Evolutionary conservation across 1,139 yeast genomes (phyloP).

Genomic region (Scheffersomyces insectosa): DNA sequence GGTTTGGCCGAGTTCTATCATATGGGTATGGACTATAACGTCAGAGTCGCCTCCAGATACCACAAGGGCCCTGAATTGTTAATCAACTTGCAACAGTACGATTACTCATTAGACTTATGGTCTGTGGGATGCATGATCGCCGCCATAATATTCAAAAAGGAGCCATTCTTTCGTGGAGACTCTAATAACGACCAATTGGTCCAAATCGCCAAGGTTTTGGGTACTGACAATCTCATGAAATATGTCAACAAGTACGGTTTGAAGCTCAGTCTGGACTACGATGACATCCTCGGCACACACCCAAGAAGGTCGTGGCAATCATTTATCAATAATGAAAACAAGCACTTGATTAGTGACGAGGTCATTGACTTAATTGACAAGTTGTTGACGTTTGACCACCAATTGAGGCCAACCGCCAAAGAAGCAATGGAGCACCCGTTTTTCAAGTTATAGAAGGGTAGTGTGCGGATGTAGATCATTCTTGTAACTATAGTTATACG

Average conservation of each 20-base stretch:
- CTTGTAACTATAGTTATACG: too few relatives aligned
- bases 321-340: constrained; percentile 53
- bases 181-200: constrained; percentile 79
- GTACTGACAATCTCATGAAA: constrained; percentile 64
- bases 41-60: constrained; percentile 77
- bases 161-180: constrained; percentile 78
- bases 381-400: constrained; percentile 69
- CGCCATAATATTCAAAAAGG: constrained; percentile 72
- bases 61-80: constrained; percentile 81
- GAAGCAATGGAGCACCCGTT: constrained; percentile 72
- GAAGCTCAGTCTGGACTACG: constrained; percentile 64
- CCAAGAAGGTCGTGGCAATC: constrained; percentile 68
- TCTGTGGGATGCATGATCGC: constrained; percentile 82
- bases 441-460: constrained; percentile 26
- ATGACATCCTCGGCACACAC: constrained; percentile 64
- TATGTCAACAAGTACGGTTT: constrained; percentile 65
- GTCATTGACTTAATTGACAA: constrained; percentile 66
- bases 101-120: constrained; percentile 79
- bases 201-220: constrained; percentile 74
- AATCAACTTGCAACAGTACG: constrained; percentile 73
- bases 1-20: constrained; percentile 84
- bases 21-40: constrained; percentile 76
- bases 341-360: constrained; percentile 59
- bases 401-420: constrained; percentile 70
- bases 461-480: neutral